Evolutionary conservation across 805 yeast genomes (phyloP).

Genomic region (Alloascoidea africana): DNA sequence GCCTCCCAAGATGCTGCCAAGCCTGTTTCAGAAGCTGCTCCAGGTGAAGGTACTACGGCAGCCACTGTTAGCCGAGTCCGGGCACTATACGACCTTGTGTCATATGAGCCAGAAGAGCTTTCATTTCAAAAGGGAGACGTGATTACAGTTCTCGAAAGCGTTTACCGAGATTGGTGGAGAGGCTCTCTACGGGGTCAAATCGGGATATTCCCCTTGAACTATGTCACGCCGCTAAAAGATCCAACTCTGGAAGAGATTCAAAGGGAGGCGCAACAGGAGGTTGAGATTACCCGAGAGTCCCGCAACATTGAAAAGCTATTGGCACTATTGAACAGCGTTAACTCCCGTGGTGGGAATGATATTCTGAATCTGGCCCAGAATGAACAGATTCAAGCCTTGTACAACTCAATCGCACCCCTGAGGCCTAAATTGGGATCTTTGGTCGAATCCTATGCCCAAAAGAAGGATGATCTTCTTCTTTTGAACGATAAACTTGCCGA

Average conservation of each 20-base stretch:
- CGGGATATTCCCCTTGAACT: slow-evolving; percentile 88
- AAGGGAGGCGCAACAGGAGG: slow-evolving; percentile 34
- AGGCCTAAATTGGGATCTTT: slow-evolving; percentile 61
- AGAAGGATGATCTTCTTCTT: slow-evolving; percentile 62
- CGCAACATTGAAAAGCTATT: slow-evolving; percentile 58
- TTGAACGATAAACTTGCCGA: slow-evolving; percentile 55
- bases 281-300: slow-evolving; percentile 33
- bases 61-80: slow-evolving; percentile 48
- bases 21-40: slow-evolving; percentile 7
- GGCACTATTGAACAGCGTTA: slow-evolving; percentile 30
- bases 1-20: slow-evolving; percentile 5
- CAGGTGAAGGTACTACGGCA: slow-evolving; percentile 14
- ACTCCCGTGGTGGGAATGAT: slow-evolving; percentile 15
- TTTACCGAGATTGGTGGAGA: slow-evolving; percentile 91
- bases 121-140: slow-evolving; percentile 80
- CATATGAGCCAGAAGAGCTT: slow-evolving; percentile 75
- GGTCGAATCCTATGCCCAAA: slow-evolving; percentile 63
- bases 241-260: slow-evolving; percentile 45
- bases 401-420: slow-evolving; percentile 56
- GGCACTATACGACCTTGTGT: slow-evolving; percentile 70
- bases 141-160: slow-evolving; percentile 74
- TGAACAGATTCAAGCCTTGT: slow-evolving; percentile 58
- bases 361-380: slow-evolving; percentile 25
- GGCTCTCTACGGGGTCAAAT: slow-evolving; percentile 69
- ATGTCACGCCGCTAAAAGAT: slow-evolving; percentile 66